phyloP scores from a whole-genome alignment of 345 rosid genomes.

The Melaleuca alternifolia region DNA sequence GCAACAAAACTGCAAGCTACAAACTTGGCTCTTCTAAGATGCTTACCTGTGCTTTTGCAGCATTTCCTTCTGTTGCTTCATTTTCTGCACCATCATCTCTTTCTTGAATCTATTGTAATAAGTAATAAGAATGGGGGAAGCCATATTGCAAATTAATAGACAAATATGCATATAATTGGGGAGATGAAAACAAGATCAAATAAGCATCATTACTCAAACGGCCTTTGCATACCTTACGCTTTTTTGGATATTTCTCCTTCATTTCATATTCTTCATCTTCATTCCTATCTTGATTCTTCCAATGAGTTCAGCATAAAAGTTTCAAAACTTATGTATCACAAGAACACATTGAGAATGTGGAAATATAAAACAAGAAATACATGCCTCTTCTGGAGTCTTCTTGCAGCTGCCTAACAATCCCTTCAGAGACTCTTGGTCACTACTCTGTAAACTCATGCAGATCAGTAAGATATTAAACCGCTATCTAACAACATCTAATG shows the following conservation, averaged over 20 bases:
- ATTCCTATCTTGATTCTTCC: slow-evolving; percentile 15
- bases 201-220: neutral
- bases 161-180: neutral
- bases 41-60: neutral
- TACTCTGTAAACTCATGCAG: slow-evolving; percentile 19
- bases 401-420: slow-evolving; percentile 23
- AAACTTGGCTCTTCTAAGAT: neutral
- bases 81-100: neutral
- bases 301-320: neutral
- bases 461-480: neutral
- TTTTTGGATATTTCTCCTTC: slow-evolving; percentile 26
- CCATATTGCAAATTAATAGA: neutral
- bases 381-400: slow-evolving; percentile 23
- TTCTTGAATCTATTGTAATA: neutral
- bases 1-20: neutral
- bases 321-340: neutral
- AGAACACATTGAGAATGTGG: neutral
- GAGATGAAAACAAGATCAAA: neutral
- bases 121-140: neutral
- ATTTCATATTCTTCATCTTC: slow-evolving; percentile 14
- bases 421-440: slow-evolving; percentile 65
- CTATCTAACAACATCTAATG: neutral
- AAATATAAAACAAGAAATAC: neutral
- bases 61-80: neutral
- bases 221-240: slow-evolving; percentile 27